Conservation (phyloP, 495 filamentous ascomycete genomes). For the Annulohypoxylon maeteangense region DNA sequence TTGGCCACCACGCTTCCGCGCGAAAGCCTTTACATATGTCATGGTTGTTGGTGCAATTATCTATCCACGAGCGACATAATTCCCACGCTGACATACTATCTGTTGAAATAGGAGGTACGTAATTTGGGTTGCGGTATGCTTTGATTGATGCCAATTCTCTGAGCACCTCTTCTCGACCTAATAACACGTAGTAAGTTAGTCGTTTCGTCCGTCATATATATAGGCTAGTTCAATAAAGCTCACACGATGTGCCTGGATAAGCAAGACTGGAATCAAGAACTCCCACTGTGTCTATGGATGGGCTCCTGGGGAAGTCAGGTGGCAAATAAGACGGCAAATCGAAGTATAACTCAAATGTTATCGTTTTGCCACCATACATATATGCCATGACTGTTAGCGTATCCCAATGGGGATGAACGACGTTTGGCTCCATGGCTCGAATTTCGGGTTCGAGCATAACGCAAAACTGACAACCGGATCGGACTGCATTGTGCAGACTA, state of each 20-base stretch:
- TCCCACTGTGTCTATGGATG: background rate
- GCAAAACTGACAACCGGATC: constrained; percentile 18
- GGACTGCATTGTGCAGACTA: constrained; percentile 5
- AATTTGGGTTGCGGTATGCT: background rate
- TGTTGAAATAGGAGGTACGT: constrained; percentile 7
- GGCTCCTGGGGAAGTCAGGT: background rate
- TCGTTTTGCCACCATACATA: background rate
- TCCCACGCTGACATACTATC: background rate
- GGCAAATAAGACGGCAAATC: too few relatives aligned
- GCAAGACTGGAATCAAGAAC: background rate
- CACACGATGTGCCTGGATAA: constrained; percentile 6
- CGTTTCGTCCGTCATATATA: background rate
- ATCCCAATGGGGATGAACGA: background rate
- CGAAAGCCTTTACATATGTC: background rate
- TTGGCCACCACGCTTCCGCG: constrained; percentile 10
- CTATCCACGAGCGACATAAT: constrained; percentile 21
- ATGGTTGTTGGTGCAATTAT: constrained; percentile 18
- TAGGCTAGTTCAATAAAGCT: background rate
- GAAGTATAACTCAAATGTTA: too few relatives aligned
- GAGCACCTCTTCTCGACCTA: background rate
- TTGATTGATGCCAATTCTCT: background rate
- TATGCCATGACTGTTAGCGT: background rate
- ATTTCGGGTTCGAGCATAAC: background rate
- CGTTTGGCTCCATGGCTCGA: background rate
- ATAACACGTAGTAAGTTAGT: background rate